Evolutionary conservation across 805 yeast genomes (phyloP).

Genomic region (Ogataea kodamae): DNA sequence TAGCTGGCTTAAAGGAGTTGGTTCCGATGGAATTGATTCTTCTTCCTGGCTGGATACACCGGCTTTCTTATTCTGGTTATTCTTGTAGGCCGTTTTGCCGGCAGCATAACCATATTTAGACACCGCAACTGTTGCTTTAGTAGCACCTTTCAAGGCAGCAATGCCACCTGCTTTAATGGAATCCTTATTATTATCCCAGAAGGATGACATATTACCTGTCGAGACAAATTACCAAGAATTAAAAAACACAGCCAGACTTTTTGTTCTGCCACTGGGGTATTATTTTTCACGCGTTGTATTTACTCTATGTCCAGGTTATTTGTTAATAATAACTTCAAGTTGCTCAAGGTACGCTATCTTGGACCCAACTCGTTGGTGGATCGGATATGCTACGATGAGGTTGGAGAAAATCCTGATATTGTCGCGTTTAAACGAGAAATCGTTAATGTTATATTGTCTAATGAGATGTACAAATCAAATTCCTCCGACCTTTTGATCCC

Average conservation of each 20-base stretch:
- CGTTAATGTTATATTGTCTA: constrained; percentile 21
- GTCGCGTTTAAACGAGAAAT: constrained; percentile 18
- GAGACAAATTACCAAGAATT: no score
- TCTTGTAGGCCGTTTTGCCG: constrained; percentile 50
- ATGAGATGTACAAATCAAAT: constrained; percentile 21
- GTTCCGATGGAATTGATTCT: constrained; percentile 12
- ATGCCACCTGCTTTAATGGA: constrained; percentile 47
- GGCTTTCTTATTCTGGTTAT: constrained; percentile 24
- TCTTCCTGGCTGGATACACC: constrained; percentile 13
- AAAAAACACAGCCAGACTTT: constrained; percentile 4
- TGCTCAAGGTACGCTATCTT: constrained; percentile 14
- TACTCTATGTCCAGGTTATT: constrained; percentile 29
- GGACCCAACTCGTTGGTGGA: constrained; percentile 23
- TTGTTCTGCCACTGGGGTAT: no score
- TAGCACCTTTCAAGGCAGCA: constrained; percentile 49
- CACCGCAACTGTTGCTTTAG: constrained; percentile 46
- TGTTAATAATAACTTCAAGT: constrained; percentile 24
- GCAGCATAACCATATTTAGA: constrained; percentile 43
- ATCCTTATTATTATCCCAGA: constrained; percentile 51
- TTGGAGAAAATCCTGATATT: constrained; percentile 19
- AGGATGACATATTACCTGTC: constrained; percentile 40
- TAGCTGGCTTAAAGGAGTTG: constrained; percentile 21
- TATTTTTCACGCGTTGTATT: constrained; percentile 11
- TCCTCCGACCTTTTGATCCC: constrained; percentile 21
- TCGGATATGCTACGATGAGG: constrained; percentile 24